Evolutionary conservation across 371 early-diverging fungal species (phyloP).

Genomic region (Homolaphlyctis polyrhiza): DNA sequence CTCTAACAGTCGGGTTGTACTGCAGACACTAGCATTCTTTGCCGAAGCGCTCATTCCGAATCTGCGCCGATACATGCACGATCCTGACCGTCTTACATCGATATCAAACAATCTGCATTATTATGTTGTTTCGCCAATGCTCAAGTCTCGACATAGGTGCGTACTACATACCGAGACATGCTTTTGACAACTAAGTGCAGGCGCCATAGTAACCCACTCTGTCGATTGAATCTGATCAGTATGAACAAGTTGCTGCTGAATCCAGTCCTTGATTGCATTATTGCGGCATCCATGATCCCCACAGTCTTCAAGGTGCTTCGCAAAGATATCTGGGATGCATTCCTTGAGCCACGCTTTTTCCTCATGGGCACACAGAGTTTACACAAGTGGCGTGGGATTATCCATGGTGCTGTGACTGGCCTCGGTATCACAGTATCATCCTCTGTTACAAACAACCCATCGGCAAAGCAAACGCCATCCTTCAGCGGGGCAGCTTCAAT

Average conservation of each 20-base stretch:
- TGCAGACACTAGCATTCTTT: constrained; percentile 10
- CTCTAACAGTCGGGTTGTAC: not conserved
- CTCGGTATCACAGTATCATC: too few relatives aligned
- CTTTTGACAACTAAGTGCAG: too few relatives aligned
- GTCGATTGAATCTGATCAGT: not conserved
- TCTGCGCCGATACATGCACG: constrained; percentile 57
- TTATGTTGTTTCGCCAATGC: constrained; percentile 67
- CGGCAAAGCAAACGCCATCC: too few relatives aligned
- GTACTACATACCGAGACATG: not conserved
- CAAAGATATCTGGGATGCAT: constrained; percentile 78
- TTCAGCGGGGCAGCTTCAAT: too few relatives aligned
- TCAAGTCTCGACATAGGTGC: constrained; percentile 36
- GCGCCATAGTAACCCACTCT: too few relatives aligned
- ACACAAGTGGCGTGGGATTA: constrained; percentile 62
- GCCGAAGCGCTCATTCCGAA: constrained; percentile 54
- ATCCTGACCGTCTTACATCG: constrained; percentile 66
- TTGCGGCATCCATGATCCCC: constrained; percentile 54
- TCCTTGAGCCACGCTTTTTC: constrained; percentile 69
- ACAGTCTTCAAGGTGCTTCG: constrained; percentile 66
- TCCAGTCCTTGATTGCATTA: constrained; percentile 41
- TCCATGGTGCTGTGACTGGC: constrained; percentile 58
- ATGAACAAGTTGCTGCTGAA: constrained; percentile 10
- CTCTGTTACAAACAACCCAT: too few relatives aligned
- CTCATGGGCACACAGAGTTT: constrained; percentile 49
- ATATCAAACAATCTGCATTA: constrained; percentile 69